Percentiles rank a stretch among this genome's conserved stretches.
Conservation (phyloP, 106 monocot genomes). For the Dendrobium catenatum region DNA sequence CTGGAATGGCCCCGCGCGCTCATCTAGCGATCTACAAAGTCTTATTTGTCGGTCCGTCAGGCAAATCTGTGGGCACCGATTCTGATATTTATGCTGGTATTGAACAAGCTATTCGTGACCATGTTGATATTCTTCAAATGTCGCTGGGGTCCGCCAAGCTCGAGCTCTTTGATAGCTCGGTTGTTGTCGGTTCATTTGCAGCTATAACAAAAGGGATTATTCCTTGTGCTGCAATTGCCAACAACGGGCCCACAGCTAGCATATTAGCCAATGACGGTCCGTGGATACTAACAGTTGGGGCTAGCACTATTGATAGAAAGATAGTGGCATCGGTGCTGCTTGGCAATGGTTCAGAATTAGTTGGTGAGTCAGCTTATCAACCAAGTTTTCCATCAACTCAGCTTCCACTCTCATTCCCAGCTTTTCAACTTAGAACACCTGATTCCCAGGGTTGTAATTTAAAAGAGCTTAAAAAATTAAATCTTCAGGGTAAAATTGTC, state of each 20-base stretch:
- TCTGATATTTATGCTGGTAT: conserved; percentile 2
- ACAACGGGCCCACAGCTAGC: conserved; percentile 4
- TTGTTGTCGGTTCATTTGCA: conserved; percentile 16
- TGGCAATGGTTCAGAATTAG: conserved; percentile 9
- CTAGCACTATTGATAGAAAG: conserved; percentile 12
- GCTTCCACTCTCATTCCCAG: conserved; percentile 8
- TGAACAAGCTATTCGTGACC: conserved; percentile 21
- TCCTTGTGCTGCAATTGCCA: conserved; percentile 4
- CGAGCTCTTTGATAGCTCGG: neutral
- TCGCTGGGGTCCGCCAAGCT: neutral
- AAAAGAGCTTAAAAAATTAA: neutral
- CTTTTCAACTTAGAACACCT: neutral
- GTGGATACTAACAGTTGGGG: conserved; percentile 23
- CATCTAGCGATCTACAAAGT: conserved; percentile 27
- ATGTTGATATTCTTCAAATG: conserved; percentile 18
- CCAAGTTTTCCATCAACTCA: neutral
- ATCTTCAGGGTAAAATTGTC: conserved; percentile 11
- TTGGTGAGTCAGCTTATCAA: conserved; percentile 15
- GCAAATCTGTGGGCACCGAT: neutral
- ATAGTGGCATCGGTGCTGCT: conserved; percentile 9
- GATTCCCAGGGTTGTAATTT: neutral
- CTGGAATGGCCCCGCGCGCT: conserved; percentile 22
- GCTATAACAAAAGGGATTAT: conserved; percentile 10
- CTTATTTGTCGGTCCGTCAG: neutral
- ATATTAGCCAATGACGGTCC: conserved; percentile 16